These are phyloP conservation scores for Herpetomonas samuelpessoai DNA, from an alignment of 208 protist species.

Conservation along the genomic window DNA sequence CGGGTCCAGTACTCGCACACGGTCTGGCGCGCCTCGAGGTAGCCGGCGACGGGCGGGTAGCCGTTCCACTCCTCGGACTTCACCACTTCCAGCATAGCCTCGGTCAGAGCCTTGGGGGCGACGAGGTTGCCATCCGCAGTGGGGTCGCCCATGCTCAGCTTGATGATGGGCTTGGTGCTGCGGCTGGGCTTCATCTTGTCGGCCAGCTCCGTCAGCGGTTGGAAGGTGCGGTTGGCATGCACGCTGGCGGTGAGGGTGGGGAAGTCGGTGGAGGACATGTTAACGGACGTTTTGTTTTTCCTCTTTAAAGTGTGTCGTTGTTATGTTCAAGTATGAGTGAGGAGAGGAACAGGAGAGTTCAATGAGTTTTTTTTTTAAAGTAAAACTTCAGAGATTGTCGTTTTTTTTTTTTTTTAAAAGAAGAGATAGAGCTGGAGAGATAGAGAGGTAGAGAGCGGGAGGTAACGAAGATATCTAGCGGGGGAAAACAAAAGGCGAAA, in stretches of 20 bases:
- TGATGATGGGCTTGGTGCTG: slow-evolving; percentile 15
- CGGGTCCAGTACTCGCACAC: slow-evolving; percentile 36
- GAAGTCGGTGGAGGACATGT: slow-evolving; percentile 13
- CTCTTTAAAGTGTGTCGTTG: too few species aligned
- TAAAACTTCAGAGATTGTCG: too few species aligned
- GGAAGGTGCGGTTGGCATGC: slow-evolving; percentile 30
- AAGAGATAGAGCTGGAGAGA: too few species aligned
- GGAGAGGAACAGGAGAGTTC: too few species aligned
- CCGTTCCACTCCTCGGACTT: slow-evolving; percentile 41
- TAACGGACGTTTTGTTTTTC: slow-evolving; percentile 11
- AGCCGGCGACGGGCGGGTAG: slow-evolving; percentile 43
- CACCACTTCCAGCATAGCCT: slow-evolving; percentile 35
- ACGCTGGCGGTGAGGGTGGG: slow-evolving; percentile 27
- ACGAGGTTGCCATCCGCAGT: slow-evolving; percentile 56
- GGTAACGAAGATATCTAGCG: too few species aligned
- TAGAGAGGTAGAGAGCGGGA: too few species aligned
- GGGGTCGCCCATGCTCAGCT: slow-evolving; percentile 58
- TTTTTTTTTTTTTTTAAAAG: too few species aligned
- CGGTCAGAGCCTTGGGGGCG: slow-evolving; percentile 20
- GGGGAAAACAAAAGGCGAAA: too few species aligned
- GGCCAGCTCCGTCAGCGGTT: slow-evolving; percentile 20
- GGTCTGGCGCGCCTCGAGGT: slow-evolving; percentile 29
- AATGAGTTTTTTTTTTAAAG: too few species aligned
- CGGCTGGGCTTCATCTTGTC: slow-evolving; percentile 20
- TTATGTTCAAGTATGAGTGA: too few species aligned